Conservation (phyloP, 2,329 filamentous ascomycete genomes). For the Colletotrichum simmondsii region DNA sequence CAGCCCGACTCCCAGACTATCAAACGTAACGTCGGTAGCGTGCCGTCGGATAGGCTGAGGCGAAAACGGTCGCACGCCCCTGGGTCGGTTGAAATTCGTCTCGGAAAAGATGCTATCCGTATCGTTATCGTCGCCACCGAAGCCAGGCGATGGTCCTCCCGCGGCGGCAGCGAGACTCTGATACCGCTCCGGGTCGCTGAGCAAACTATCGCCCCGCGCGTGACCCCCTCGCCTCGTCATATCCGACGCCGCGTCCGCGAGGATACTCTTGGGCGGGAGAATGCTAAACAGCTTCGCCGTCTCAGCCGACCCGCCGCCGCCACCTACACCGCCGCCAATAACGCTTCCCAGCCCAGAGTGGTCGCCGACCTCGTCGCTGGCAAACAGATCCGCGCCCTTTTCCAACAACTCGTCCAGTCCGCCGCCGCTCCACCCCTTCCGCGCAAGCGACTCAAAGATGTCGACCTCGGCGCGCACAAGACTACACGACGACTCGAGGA, state of each 20-base stretch:
- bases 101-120: conserved; percentile 62
- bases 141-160: conserved; percentile 51
- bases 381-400: conserved; percentile 71
- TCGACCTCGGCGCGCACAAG: conserved; percentile 76
- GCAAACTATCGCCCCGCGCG: conserved; percentile 64
- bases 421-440: conserved; percentile 75
- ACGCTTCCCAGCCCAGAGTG: conserved; percentile 31
- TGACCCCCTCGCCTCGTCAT: conserved; percentile 47
- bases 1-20: conserved; percentile 45
- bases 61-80: conserved; percentile 69
- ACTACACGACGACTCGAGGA: conserved; percentile 73
- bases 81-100: conserved; percentile 62
- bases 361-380: conserved; percentile 50
- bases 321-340: conserved; percentile 28
- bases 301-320: conserved; percentile 46
- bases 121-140: conserved; percentile 36
- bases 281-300: conserved; percentile 70
- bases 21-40: conserved; percentile 53
- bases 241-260: conserved; percentile 61
- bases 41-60: conserved; percentile 61
- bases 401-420: conserved; percentile 75
- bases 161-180: conserved; percentile 66
- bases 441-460: conserved; percentile 74
- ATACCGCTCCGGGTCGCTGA: conserved; percentile 63
- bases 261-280: conserved; percentile 71